These are phyloP conservation scores for Lumnitzera littorea DNA, from an alignment of 345 rosid species.

Conservation along the genomic window DNA sequence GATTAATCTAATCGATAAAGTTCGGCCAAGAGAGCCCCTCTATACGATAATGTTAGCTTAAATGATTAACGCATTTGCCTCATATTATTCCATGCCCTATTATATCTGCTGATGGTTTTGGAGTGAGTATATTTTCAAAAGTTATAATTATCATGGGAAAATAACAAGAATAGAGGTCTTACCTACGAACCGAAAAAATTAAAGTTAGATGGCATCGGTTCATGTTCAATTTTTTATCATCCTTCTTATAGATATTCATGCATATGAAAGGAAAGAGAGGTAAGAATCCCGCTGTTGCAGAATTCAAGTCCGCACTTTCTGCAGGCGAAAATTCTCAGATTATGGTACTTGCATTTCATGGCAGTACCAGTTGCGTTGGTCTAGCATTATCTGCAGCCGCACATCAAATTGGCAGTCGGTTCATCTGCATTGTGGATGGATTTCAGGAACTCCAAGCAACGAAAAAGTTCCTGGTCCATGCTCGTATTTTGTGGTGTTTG, in stretches of 20 bases:
- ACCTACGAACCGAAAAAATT: too few species aligned
- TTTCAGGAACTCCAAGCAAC: conserved; percentile 4
- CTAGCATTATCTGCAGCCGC: conserved; percentile 38
- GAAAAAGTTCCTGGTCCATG: conserved; percentile 12
- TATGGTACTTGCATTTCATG: conserved; percentile 19
- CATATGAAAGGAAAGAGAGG: conserved; percentile 26
- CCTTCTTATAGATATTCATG: background rate
- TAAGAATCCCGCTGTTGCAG: conserved; percentile 45
- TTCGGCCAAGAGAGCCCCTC: too few species aligned
- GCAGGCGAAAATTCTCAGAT: conserved; percentile 25
- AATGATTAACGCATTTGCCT: too few species aligned
- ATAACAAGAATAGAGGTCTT: too few species aligned
- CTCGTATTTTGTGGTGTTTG: conserved; percentile 9
- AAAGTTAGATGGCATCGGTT: background rate
- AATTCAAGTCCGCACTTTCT: too few species aligned
- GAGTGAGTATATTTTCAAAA: too few species aligned
- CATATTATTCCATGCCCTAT: too few species aligned
- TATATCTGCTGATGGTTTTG: too few species aligned
- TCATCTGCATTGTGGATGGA: conserved; percentile 21
- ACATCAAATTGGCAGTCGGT: conserved; percentile 36
- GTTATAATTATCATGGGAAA: too few species aligned
- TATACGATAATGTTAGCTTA: too few species aligned
- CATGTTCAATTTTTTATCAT: background rate
- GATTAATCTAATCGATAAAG: too few species aligned
- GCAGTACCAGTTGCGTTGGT: background rate